Evolutionary conservation across 2,329 filamentous ascomycete species (phyloP), one percentile per base, ranked within the genome.

Genomic region (Apiospora aurea): DNA sequence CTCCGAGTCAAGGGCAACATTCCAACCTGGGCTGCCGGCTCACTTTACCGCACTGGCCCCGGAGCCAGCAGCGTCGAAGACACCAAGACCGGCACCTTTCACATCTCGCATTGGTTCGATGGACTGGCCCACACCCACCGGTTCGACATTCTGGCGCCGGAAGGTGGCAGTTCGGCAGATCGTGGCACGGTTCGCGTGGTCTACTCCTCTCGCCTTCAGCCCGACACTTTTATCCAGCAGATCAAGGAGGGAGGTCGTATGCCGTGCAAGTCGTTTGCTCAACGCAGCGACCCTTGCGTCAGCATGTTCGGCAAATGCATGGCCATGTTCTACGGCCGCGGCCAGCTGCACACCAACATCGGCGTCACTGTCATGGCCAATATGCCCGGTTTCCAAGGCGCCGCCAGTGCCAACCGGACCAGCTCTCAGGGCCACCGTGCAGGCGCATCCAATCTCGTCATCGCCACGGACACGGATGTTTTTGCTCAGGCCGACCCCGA

Each of bases 101-200:
- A 81, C 44, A 79, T 87, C 8, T 83, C 81, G 16, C 88, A 90
- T 76, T 90, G 88, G 88, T 91, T 91, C 73, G 89, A 91, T 77
- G 87, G 86, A 24, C 85, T 89, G 75, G 81, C 85, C 61, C 81
- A 86, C 73, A 77, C 85, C 2, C 88, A 90, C 78, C 85, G 87
- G 26, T 91, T 90, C 76, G 83, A 89, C 71, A 86, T 90, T 34
- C 75, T 85, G 47, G 77, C 81, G 0, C 75, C 82, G 0, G 77
- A 79, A 7, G 74, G 79, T 5, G 74, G 77, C 0, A 72, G 46
- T 51, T 10, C 34, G 24, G n/a, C n/a, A 38, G 46, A 69, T 26
- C 3, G 13, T 11, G 67, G 67, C 44, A 74, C 10, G 75, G 44
- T 79, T 41, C 81, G 82, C 57, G 86, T 89, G 3, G 81, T 84